Conservation (phyloP, 345 rosid species). For the Citrus hindsii region DNA sequence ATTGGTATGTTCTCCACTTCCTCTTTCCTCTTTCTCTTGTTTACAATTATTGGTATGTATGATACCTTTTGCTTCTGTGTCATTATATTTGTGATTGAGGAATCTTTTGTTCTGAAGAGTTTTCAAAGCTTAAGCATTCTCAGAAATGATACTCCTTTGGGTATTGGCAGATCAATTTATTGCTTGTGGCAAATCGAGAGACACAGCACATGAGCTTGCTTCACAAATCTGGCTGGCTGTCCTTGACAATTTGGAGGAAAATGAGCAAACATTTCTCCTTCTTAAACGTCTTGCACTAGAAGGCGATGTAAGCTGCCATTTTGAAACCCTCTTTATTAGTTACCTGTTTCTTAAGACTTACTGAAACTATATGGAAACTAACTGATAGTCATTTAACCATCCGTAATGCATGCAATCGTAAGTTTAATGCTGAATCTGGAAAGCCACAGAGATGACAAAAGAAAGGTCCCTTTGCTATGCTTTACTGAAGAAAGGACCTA, state of each 20-base stretch:
- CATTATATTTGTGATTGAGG: neutral
- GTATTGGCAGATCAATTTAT: conserved; percentile 74
- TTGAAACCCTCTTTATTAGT: neutral
- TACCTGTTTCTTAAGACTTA: neutral
- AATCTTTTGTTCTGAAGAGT: neutral
- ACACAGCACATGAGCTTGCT: conserved; percentile 64
- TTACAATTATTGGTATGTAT: too few species aligned
- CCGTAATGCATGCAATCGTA: neutral
- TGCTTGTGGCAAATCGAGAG: conserved; percentile 72
- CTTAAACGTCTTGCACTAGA: conserved; percentile 77
- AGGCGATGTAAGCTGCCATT: conserved; percentile 53
- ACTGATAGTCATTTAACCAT: neutral
- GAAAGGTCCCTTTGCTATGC: neutral
- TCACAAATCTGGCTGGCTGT: conserved; percentile 85
- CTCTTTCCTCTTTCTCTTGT: neutral
- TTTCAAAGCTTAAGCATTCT: neutral
- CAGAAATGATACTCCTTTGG: neutral
- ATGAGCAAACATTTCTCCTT: conserved; percentile 57
- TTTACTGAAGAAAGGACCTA: neutral
- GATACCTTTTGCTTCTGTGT: neutral
- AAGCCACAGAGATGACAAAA: neutral
- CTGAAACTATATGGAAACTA: neutral
- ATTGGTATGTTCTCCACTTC: conserved; percentile 49
- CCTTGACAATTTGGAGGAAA: conserved; percentile 81
- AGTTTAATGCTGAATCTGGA: neutral